Conservation (phyloP, 108 stramenopile species). For the Skeletonema marinoi region DNA sequence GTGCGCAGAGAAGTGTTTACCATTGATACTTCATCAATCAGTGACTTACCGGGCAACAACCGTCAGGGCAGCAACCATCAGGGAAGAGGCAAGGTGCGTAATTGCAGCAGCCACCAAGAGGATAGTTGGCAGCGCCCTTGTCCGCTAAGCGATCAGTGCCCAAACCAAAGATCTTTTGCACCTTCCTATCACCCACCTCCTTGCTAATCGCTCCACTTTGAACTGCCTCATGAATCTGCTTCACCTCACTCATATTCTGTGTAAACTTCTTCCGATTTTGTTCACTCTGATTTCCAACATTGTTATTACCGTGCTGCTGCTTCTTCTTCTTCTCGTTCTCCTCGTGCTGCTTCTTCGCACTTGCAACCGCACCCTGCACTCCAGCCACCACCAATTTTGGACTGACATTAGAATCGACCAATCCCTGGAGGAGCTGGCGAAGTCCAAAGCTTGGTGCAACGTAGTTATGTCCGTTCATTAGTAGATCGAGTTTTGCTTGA, state of each 20-base stretch:
- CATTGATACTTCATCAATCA: background rate
- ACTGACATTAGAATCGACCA: slow-evolving; percentile 6
- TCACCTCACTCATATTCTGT: background rate
- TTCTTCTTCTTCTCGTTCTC: slow-evolving; percentile 10
- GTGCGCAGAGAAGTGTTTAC: too few relatives aligned
- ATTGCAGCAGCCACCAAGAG: slow-evolving; percentile 5
- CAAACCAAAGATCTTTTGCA: background rate
- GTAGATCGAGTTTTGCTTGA: slow-evolving; percentile 1
- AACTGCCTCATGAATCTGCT: slow-evolving; percentile 8
- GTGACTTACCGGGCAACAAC: background rate
- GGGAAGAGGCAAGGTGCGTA: slow-evolving; percentile 5
- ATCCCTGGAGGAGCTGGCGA: background rate
- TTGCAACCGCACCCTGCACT: slow-evolving; percentile 2
- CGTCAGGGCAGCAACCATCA: slow-evolving; percentile 4
- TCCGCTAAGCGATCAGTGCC: background rate
- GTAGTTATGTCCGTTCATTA: background rate
- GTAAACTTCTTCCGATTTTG: background rate
- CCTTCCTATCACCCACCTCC: background rate
- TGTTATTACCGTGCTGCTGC: background rate
- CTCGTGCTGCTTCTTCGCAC: slow-evolving; percentile 11
- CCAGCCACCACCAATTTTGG: slow-evolving; percentile 7
- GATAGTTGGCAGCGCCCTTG: background rate
- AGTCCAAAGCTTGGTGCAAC: background rate
- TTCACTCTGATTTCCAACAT: background rate
- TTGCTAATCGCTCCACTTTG: slow-evolving; percentile 7